Conservation (phyloP, 192 early-diverging fungal species). For the Gonapodya prolifera region DNA sequence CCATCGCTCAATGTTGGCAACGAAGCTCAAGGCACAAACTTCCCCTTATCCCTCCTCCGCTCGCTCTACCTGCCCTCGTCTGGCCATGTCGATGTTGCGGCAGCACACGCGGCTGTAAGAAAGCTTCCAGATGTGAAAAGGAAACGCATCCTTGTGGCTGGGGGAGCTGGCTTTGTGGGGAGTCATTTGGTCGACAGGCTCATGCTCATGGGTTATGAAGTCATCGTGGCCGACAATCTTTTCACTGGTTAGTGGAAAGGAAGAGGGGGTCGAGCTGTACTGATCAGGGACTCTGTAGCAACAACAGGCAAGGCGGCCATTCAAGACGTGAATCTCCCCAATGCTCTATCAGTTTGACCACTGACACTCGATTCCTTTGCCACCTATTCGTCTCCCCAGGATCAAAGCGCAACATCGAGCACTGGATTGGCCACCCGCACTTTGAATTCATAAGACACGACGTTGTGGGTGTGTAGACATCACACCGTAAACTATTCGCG, state of each 20-base stretch:
- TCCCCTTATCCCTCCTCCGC: not conserved
- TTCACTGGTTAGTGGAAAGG: slow-evolving; percentile 65
- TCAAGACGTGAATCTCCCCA: too few species aligned
- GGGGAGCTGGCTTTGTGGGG: slow-evolving; percentile 77
- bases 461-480: too few species aligned
- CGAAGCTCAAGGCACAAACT: not conserved
- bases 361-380: too few species aligned
- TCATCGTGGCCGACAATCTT: slow-evolving; percentile 69
- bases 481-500: too few species aligned
- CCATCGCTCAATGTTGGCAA: not conserved
- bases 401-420: slow-evolving; percentile 56
- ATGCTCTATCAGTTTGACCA: too few species aligned
- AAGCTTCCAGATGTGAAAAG: slow-evolving; percentile 31
- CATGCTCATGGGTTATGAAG: slow-evolving; percentile 70
- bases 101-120: slow-evolving; percentile 46
- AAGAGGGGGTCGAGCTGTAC: too few species aligned
- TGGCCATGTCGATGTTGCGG: too few species aligned
- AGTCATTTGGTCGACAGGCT: slow-evolving; percentile 66
- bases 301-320: too few species aligned
- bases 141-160: slow-evolving; percentile 67
- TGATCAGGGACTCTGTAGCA: too few species aligned
- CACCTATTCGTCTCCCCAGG: not conserved
- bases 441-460: slow-evolving; percentile 72
- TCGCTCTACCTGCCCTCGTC: not conserved
- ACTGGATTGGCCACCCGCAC: slow-evolving; percentile 71